A percentile compares a stretch with the other conserved stretches of the same genome.
Conservation (phyloP, 345 rosid species). For the Trapa incisa region DNA sequence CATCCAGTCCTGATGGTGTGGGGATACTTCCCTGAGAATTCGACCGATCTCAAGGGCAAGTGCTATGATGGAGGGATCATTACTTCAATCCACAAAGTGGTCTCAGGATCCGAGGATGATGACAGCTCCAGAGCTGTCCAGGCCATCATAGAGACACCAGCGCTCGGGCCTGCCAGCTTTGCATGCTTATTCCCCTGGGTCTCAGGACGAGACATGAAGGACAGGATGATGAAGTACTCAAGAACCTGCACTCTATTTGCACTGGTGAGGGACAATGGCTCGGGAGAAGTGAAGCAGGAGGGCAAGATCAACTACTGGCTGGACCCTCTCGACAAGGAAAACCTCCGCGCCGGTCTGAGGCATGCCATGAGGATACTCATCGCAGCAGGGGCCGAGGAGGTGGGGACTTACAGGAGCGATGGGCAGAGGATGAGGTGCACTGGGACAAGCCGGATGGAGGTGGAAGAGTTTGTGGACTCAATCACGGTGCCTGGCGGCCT, state of each 20-base stretch:
- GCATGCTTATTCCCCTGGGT: constrained; percentile 52
- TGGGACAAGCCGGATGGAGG: constrained; percentile 27
- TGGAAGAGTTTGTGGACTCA: constrained; percentile 39
- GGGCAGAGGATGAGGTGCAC: constrained; percentile 47
- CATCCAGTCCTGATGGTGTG: constrained; percentile 12
- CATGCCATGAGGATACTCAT: constrained; percentile 46
- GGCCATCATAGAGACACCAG: constrained; percentile 46
- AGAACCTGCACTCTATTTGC: constrained; percentile 41
- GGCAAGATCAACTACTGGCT: constrained; percentile 27
- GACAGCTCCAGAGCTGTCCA: constrained; percentile 2
- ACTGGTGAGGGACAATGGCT: constrained; percentile 28
- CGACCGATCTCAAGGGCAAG: constrained; percentile 2
- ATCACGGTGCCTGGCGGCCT: constrained; percentile 26
- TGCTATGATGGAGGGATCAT: constrained; percentile 51
- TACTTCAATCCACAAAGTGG: constrained; percentile 42
- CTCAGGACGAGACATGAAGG: constrained; percentile 50
- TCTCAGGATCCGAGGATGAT: constrained; percentile 16
- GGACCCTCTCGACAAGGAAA: constrained; percentile 40
- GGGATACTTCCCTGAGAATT: constrained; percentile 17
- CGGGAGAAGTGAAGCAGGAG: constrained; percentile 26
- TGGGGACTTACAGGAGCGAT: constrained; percentile 55
- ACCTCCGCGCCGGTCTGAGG: constrained; percentile 43
- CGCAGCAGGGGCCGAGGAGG: constrained; percentile 74
- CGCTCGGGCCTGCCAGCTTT: constrained; percentile 48
- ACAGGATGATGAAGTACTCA: constrained; percentile 36